Percentiles rank a stretch among this genome's conserved stretches.
These are phyloP conservation scores for Galerina sulciceps DNA, from an alignment of 768 basidiomycete genomes.

Conservation along the genomic window DNA sequence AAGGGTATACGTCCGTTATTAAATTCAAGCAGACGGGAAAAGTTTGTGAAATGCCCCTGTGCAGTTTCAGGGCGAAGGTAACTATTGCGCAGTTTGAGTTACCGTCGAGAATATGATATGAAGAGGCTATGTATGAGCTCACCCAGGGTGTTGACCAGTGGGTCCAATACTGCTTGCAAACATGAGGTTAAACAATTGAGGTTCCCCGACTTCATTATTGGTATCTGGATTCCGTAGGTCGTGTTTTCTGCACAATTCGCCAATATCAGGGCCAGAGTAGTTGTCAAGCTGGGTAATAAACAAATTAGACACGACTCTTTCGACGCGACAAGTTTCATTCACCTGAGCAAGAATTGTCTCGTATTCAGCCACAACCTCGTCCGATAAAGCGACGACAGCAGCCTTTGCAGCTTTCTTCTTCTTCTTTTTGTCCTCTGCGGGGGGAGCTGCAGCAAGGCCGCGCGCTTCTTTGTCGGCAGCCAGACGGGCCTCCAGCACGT, in stretches of 20 bases:
- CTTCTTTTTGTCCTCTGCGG: slow-evolving; percentile 72
- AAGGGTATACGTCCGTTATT: slow-evolving; percentile 97
- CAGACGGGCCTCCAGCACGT: slow-evolving; percentile 86
- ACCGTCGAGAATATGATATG: slow-evolving; percentile 1
- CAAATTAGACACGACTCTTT: neutral
- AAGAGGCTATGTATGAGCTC: slow-evolving; percentile 26
- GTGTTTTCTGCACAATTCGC: slow-evolving; percentile 80
- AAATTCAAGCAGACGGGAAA: slow-evolving; percentile 94
- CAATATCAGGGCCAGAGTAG: slow-evolving; percentile 87
- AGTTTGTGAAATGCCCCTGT: slow-evolving; percentile 99
- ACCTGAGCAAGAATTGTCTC: slow-evolving; percentile 89
- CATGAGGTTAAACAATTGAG: slow-evolving; percentile 98
- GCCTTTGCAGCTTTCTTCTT: slow-evolving; percentile 78
- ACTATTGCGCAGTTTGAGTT: slow-evolving; percentile 40
- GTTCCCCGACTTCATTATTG: slow-evolving; percentile 89
- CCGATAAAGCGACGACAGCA: slow-evolving; percentile 71
- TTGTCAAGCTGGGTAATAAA: slow-evolving; percentile 76
- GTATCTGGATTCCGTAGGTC: slow-evolving; percentile 90
- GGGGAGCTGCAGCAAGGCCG: slow-evolving; percentile 64
- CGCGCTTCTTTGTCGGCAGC: slow-evolving; percentile 92
- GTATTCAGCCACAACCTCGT: slow-evolving; percentile 77
- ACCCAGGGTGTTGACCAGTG: slow-evolving; percentile 96
- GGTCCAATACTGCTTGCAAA: slow-evolving; percentile 97
- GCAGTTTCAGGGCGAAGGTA: slow-evolving; percentile 98
- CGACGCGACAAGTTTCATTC: slow-evolving; percentile 29